Evolutionary conservation across 2,329 filamentous ascomycete genomes (phyloP), one percentile per base, ranked within the genome.

Genomic region (Aspergillus niger): DNA sequence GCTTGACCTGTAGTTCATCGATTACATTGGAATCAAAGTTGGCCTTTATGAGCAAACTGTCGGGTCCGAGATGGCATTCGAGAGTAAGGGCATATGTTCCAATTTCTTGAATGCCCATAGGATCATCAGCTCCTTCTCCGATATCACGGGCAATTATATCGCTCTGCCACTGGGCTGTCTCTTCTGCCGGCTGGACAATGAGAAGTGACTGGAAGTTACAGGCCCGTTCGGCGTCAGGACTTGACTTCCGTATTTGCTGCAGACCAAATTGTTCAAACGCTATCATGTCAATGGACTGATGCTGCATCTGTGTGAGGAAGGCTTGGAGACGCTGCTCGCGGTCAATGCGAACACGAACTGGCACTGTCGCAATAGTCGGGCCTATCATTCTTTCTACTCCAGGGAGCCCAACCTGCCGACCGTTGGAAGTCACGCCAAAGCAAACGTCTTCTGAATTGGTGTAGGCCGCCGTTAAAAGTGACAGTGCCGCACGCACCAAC

Each of bases 321-420:
- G 22, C 54, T 11, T 22, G 13, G n/a, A 36, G 10, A 24, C 13
- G 15, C 26, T 36, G 13, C 17, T 50, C 15, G 7, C 15, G 8
- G 17, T 26, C 26, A 26, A 55, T 39, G 17, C 26, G 20, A 20
- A 30, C 20, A 49, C 39, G 41, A 38, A 59, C n/a, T 2, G 57
- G 57, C 17, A 59, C 32, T 7, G 57, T 59, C 5, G 57, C 50
- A 26, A 59, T 59, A 38, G 57, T 59, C 43, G 57, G 57, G 7
- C 38, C 50, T 26, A 6, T 26, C 4, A 38, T 26, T n/a, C 20
- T 15, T 32, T 55, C 39, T 11, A 59, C 24, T 4, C 50, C 26
- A 20, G 24, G 30, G 24, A 59, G n/a, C 5, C n/a, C 10, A 8
- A 39, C 57, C 39, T 48, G 39, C 6, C 57, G 50, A 3, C 57